Percentiles rank a stretch among this genome's conserved stretches.
Evolutionary conservation across 129 eudicot species (phyloP).

Genomic region (Saussurea involucrata): DNA sequence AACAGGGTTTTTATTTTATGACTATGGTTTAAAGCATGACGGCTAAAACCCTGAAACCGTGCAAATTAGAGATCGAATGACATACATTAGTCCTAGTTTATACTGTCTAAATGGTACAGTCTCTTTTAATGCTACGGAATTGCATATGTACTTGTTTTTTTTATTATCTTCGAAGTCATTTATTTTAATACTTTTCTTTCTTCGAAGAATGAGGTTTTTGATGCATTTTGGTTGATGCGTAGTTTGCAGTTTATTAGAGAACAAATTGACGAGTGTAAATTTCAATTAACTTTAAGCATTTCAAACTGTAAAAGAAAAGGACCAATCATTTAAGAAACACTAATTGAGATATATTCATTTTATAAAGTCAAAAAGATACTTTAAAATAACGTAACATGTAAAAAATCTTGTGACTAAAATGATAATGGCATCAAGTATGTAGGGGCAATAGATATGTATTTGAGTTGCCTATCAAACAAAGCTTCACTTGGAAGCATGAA

Average conservation of each 20-base stretch:
- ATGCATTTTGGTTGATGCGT: not conserved
- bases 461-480: constrained; percentile 5
- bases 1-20: not conserved
- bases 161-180: not conserved
- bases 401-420: not conserved
- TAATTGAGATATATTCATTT: not conserved
- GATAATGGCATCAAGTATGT: not conserved
- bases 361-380: not conserved
- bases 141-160: not conserved
- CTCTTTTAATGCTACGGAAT: not conserved
- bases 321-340: not conserved
- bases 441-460: not conserved
- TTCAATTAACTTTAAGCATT: not conserved
- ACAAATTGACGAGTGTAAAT: not conserved
- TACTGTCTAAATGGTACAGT: not conserved
- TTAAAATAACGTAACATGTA: not conserved
- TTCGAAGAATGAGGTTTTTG: not conserved
- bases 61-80: no score
- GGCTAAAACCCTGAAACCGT: not conserved
- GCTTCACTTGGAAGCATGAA: constrained; percentile 10
- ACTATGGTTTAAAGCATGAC: not conserved
- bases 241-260: not conserved
- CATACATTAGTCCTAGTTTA: not conserved
- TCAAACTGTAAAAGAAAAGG: not conserved
- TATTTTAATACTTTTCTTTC: no score